phyloP scores from a whole-genome alignment of 1,284 basidiomycete species.

The Cerioporus squamosus region DNA sequence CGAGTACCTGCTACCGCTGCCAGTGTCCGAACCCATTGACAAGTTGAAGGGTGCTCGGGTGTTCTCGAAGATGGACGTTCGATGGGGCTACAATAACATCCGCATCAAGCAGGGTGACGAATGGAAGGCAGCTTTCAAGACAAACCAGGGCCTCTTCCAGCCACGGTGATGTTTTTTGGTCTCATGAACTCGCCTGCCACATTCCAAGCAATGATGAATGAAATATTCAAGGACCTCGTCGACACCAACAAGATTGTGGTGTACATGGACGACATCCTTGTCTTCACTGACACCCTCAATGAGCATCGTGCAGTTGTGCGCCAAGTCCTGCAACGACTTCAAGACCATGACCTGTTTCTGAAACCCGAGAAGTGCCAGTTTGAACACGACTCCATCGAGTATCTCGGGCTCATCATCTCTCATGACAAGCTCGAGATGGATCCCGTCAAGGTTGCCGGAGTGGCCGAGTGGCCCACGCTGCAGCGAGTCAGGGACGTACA shows the following conservation, averaged over 20 bases:
- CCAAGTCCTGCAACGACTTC: background rate
- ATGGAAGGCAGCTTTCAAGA: conserved; percentile 6
- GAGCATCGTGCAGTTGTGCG: background rate
- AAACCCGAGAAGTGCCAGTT: conserved; percentile 36
- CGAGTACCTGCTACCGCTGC: background rate
- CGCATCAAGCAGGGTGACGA: conserved; percentile 5
- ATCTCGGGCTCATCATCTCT: conserved; percentile 7
- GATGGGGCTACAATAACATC: conserved; percentile 6
- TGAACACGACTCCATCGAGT: conserved; percentile 20
- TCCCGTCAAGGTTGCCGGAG: background rate
- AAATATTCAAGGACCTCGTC: background rate
- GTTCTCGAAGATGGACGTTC: conserved; percentile 6
- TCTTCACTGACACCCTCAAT: background rate
- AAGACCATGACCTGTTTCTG: background rate
- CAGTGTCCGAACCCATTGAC: background rate
- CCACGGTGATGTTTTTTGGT: conserved; percentile 10
- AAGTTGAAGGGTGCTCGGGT: background rate
- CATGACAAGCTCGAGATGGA: background rate
- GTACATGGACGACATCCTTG: conserved; percentile 9
- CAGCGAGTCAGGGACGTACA: conserved; percentile 30
- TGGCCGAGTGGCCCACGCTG: background rate
- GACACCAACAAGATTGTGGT: background rate
- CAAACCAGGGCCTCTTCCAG: background rate
- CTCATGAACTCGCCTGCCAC: background rate
- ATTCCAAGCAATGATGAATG: conserved; percentile 11